A percentile compares a stretch with the other conserved stretches of the same genome.
phyloP scores from a whole-genome alignment of 805 yeast genomes.

The Myxozyma vanderwaltii region DNA sequence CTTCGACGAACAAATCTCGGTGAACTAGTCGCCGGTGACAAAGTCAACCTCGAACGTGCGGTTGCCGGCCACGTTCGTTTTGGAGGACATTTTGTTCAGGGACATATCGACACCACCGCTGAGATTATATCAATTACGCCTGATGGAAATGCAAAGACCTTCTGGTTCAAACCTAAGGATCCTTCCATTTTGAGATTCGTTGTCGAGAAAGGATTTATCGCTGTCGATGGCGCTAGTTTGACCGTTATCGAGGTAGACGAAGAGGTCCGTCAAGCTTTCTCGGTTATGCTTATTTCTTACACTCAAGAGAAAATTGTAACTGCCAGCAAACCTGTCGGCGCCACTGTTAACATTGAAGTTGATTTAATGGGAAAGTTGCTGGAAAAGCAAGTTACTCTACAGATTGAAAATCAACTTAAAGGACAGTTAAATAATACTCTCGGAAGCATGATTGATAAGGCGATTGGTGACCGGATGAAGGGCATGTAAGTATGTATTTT shows the following conservation, averaged over 20 bases:
- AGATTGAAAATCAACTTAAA: constrained; percentile 52
- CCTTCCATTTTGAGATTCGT: constrained; percentile 62
- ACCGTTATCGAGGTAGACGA: constrained; percentile 83
- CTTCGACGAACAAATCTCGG: constrained; percentile 79
- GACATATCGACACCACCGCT: constrained; percentile 93
- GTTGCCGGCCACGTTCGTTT: constrained; percentile 77
- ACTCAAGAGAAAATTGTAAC: constrained; percentile 81
- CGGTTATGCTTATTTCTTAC: constrained; percentile 88
- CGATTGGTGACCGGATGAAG: constrained; percentile 51
- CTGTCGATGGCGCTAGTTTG: constrained; percentile 89
- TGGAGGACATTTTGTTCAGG: constrained; percentile 98
- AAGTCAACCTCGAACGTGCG: constrained; percentile 91
- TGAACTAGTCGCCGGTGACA: constrained; percentile 54
- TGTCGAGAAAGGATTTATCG: constrained; percentile 93
- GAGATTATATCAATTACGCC: constrained; percentile 52
- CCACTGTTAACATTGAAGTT: constrained; percentile 83
- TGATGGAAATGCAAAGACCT: constrained; percentile 76
- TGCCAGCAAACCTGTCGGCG: constrained; percentile 62
- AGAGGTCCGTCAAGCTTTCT: constrained; percentile 50
- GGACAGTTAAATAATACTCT: constrained; percentile 53
- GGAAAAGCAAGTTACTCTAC: constrained; percentile 74
- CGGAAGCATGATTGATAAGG: constrained; percentile 50
- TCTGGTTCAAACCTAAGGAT: constrained; percentile 62
- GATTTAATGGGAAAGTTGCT: constrained; percentile 91
- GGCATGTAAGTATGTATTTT: too few species aligned